Evolutionary conservation across 2,329 filamentous ascomycete species (phyloP).

Genomic region (Exophiala lecanii-corni): DNA sequence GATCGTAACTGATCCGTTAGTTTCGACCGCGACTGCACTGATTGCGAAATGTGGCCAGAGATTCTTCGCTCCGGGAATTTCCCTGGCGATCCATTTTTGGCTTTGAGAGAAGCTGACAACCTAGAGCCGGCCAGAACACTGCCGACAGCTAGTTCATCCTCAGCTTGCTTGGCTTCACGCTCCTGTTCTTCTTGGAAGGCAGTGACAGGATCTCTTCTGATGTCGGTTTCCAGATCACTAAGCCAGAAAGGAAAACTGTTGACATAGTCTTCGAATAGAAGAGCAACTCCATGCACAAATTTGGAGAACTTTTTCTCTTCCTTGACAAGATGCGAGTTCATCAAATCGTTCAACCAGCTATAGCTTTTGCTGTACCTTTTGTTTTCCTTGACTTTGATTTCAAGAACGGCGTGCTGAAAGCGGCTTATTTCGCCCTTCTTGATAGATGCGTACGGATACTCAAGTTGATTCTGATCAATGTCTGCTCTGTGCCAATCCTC

Average conservation of each 20-base stretch:
- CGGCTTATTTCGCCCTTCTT: slow-evolving; percentile 86
- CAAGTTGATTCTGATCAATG: slow-evolving; percentile 76
- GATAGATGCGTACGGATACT: slow-evolving; percentile 81
- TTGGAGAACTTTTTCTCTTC: slow-evolving; percentile 89
- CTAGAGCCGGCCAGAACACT: slow-evolving; percentile 65
- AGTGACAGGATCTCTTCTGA: slow-evolving; percentile 82
- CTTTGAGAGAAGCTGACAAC: slow-evolving; percentile 19
- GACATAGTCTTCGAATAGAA: slow-evolving; percentile 90
- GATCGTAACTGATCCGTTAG: slow-evolving; percentile 18
- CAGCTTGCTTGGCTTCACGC: slow-evolving; percentile 70
- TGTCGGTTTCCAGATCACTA: slow-evolving; percentile 84
- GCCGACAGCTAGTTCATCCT: slow-evolving; percentile 84
- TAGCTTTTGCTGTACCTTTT: slow-evolving; percentile 58
- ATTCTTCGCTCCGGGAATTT: slow-evolving; percentile 20
- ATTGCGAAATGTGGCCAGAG: slow-evolving; percentile 25
- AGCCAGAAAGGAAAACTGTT: slow-evolving; percentile 97
- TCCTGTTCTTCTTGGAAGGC: slow-evolving; percentile 92
- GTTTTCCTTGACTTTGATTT: slow-evolving; percentile 80
- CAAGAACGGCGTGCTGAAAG: slow-evolving; percentile 85
- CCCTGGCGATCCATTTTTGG: slow-evolving; percentile 21
- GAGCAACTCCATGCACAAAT: slow-evolving; percentile 88
- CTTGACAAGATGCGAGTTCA: slow-evolving; percentile 87
- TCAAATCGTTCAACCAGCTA: slow-evolving; percentile 86
- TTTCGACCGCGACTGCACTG: slow-evolving; percentile 20
- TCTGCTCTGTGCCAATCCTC: slow-evolving; percentile 87